Percentiles rank a stretch among this genome's conserved stretches.
Evolutionary conservation across 2,329 filamentous ascomycete genomes (phyloP).

Genomic region (Fusarium aywerte): DNA sequence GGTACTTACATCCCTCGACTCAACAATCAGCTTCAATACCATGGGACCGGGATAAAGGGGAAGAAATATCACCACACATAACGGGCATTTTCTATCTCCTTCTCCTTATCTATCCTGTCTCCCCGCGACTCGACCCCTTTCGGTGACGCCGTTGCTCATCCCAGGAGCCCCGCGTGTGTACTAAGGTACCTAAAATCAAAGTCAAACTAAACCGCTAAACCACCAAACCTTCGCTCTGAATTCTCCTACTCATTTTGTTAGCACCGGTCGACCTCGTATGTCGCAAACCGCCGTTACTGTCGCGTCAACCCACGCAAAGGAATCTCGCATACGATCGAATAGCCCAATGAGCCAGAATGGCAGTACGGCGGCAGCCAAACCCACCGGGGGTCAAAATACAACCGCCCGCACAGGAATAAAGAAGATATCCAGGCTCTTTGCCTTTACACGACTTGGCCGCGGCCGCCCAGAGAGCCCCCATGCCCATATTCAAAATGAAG

Average conservation of each 20-base stretch:
- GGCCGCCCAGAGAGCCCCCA: constrained; percentile 40
- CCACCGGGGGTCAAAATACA: constrained; percentile 33
- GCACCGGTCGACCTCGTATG: constrained; percentile 20
- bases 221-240: constrained; percentile 8
- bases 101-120: not conserved
- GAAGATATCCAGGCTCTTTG: constrained; percentile 53
- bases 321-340: constrained; percentile 7
- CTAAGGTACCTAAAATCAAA: constrained; percentile 13
- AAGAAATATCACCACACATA: constrained; percentile 14
- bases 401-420: constrained; percentile 47
- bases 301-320: constrained; percentile 33
- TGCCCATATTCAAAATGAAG: constrained; percentile 35
- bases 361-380: constrained; percentile 41
- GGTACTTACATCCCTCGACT: not conserved
- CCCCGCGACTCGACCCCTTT: constrained; percentile 30
- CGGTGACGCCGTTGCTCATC: constrained; percentile 31
- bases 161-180: constrained; percentile 28
- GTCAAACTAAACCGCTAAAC: constrained; percentile 23
- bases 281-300: constrained; percentile 33
- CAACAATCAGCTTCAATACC: constrained; percentile 5
- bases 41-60: constrained; percentile 31
- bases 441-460: constrained; percentile 48
- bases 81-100: not conserved
- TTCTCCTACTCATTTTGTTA: constrained; percentile 7
- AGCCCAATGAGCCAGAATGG: constrained; percentile 45